These are phyloP conservation scores for Spatholobus suberectus DNA, from an alignment of 306 rosid species.

Conservation along the genomic window DNA sequence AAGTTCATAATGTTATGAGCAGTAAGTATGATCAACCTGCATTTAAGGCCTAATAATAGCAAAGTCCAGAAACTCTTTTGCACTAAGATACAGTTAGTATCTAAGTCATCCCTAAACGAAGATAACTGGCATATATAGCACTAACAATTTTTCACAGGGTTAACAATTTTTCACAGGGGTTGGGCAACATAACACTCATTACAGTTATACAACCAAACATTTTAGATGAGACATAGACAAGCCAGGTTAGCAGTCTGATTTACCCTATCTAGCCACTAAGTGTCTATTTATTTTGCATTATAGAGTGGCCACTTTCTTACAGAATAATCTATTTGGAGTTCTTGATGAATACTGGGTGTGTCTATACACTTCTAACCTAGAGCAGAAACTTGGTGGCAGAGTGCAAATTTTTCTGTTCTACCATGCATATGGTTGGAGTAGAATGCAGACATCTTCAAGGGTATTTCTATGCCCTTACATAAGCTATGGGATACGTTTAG, in stretches of 20 bases:
- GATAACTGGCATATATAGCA: too few relatives aligned
- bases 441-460: slow-evolving; percentile 8
- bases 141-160: background rate
- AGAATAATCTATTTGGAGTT: background rate
- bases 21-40: background rate
- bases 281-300: background rate
- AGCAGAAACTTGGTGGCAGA: background rate
- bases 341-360: background rate
- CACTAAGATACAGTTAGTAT: slow-evolving; percentile 14
- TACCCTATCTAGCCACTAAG: background rate
- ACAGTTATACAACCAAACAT: background rate
- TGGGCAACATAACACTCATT: slow-evolving; percentile 5
- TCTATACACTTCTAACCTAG: background rate
- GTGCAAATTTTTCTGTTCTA: background rate
- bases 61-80: slow-evolving; percentile 24
- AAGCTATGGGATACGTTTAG: background rate
- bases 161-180: background rate
- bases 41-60: background rate
- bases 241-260: slow-evolving; percentile 13
- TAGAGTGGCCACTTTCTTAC: background rate
- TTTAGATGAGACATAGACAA: background rate
- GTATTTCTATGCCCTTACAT: slow-evolving; percentile 13
- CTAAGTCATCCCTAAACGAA: background rate
- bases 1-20: background rate
- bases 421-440: background rate